A percentile compares a stretch with the other conserved stretches of the same genome.
phyloP scores from a whole-genome alignment of 208 protist species.

The Novymonas esmeraldas region DNA sequence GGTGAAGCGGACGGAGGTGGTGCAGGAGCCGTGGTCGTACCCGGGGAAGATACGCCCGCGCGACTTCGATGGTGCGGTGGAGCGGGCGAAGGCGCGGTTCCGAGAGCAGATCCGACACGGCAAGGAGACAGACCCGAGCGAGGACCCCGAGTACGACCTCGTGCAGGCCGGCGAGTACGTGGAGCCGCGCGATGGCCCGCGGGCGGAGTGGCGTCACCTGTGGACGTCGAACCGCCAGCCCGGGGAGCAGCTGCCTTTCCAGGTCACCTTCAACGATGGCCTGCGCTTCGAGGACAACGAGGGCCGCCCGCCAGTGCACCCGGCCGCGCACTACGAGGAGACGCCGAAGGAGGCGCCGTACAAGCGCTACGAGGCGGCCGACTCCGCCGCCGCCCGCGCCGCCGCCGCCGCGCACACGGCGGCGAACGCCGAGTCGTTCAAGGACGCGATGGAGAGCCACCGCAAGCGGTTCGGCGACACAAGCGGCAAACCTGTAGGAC shows the following conservation, averaged over 20 bases:
- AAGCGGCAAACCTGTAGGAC: constrained; percentile 42
- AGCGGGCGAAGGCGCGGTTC: constrained; percentile 88
- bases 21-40: constrained; percentile 92
- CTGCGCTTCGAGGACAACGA: constrained; percentile 89
- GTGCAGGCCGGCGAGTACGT: constrained; percentile 89
- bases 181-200: constrained; percentile 87
- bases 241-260: constrained; percentile 67
- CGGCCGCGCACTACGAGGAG: constrained; percentile 81
- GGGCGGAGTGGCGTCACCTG: constrained; percentile 89
- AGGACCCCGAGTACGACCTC: constrained; percentile 90
- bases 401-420: constrained; percentile 42
- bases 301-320: constrained; percentile 76
- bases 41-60: constrained; percentile 85
- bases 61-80: constrained; percentile 86
- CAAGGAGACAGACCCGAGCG: constrained; percentile 84
- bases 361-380: constrained; percentile 64
- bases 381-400: constrained; percentile 41
- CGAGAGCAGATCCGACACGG: constrained; percentile 80
- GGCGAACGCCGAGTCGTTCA: constrained; percentile 56
- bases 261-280: constrained; percentile 92
- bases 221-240: constrained; percentile 80
- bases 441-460: constrained; percentile 73
- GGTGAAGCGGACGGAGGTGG: constrained; percentile 90
- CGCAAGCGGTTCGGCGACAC: constrained; percentile 62
- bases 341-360: constrained; percentile 84